Conservation (phyloP, 179 eudicot genomes). For the Silene vulgaris region DNA sequence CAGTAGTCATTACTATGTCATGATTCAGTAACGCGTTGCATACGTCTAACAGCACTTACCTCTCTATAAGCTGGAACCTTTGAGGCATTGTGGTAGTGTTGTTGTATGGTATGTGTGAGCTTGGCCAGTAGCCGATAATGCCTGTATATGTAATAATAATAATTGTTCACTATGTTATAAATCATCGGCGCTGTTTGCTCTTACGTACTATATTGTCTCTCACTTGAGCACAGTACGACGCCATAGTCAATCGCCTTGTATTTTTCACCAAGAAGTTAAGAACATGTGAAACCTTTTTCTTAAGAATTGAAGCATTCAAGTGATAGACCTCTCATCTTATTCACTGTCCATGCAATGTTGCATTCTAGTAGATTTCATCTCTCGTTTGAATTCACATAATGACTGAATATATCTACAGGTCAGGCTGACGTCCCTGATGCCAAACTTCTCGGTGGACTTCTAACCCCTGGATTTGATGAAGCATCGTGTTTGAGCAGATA, state of each 20-base stretch:
- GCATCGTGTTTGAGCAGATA: constrained; percentile 70
- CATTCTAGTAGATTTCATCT: background rate
- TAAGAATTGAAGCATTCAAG: constrained; percentile 4
- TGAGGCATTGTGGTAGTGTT: too few species aligned
- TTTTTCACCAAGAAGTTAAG: too few species aligned
- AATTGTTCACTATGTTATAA: background rate
- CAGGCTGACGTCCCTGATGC: constrained; percentile 32
- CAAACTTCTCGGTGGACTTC: constrained; percentile 59
- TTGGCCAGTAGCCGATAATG: background rate
- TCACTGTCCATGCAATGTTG: constrained; percentile 4
- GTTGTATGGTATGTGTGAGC: background rate
- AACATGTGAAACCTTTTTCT: background rate
- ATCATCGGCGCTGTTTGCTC: background rate
- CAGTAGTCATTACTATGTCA: too few species aligned
- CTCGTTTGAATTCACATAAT: constrained; percentile 22
- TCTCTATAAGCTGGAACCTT: background rate
- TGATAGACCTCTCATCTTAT: background rate
- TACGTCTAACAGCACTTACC: background rate
- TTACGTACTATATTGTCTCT: background rate
- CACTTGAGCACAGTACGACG: background rate
- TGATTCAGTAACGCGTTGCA: too few species aligned
- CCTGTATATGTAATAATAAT: background rate
- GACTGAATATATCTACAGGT: constrained; percentile 29
- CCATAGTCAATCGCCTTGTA: background rate
- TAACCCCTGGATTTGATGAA: constrained; percentile 48